phyloP scores from a whole-genome alignment of 306 rosid species.

The Aeschynomene evenia region DNA sequence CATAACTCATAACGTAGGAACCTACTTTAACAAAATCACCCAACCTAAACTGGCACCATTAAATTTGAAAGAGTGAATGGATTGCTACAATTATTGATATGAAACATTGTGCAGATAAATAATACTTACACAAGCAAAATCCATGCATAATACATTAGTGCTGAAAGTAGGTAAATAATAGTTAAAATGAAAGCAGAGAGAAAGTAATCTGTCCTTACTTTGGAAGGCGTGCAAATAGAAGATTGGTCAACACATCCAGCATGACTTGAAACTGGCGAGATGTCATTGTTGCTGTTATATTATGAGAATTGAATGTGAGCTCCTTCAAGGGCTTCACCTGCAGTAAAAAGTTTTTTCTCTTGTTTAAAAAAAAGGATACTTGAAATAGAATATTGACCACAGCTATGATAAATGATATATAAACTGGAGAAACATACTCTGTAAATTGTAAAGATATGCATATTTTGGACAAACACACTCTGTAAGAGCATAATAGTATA shows the following conservation, averaged over 20 bases:
- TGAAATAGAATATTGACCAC: constrained; percentile 15
- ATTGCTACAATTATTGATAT: constrained; percentile 6
- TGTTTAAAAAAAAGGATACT: neutral
- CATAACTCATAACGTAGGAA: neutral
- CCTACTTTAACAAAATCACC: constrained; percentile 4
- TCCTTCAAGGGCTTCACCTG: constrained; percentile 98
- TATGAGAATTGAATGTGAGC: constrained; percentile 79
- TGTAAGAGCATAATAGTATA: neutral
- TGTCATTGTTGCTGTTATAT: constrained; percentile 96
- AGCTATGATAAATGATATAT: constrained; percentile 15
- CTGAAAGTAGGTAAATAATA: constrained; percentile 11
- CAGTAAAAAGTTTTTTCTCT: constrained; percentile 28
- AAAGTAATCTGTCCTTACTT: constrained; percentile 58
- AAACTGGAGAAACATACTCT: constrained; percentile 16
- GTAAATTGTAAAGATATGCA: constrained; percentile 7
- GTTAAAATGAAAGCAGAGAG: neutral
- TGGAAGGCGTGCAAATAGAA: constrained; percentile 89
- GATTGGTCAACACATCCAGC: constrained; percentile 91
- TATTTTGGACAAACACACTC: constrained; percentile 10
- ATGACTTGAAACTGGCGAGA: constrained; percentile 98
- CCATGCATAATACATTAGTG: neutral
- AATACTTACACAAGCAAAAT: neutral
- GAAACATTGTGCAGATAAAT: constrained; percentile 11
- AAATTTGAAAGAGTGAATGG: constrained; percentile 15
- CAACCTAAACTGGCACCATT: neutral